Conservation (phyloP, 352 stramenopile genomes). For the Pythium monospermum region DNA sequence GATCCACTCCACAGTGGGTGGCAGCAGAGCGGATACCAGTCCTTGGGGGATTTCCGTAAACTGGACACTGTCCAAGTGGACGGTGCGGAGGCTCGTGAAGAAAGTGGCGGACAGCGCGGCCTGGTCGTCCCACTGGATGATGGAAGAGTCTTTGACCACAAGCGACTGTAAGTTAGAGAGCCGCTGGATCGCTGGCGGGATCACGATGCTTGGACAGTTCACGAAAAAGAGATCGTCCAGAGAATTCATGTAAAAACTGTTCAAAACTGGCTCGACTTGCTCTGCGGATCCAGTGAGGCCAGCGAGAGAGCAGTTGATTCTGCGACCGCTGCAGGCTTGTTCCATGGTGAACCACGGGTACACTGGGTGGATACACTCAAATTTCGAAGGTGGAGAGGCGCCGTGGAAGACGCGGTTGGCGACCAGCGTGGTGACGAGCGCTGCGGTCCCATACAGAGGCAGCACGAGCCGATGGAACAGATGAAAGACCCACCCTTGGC, state of each 20-base stretch:
- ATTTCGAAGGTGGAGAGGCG: too few relatives aligned
- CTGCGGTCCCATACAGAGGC: not conserved
- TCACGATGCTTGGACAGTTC: not conserved
- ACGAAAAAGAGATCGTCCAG: not conserved
- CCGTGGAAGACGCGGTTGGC: not conserved
- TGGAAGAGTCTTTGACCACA: not conserved
- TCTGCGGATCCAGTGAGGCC: not conserved
- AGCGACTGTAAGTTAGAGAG: not conserved
- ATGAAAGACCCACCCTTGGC: not conserved
- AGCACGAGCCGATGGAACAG: not conserved
- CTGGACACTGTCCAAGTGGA: not conserved
- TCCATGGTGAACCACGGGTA: conserved; percentile 12
- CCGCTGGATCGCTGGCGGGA: not conserved
- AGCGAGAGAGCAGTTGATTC: not conserved
- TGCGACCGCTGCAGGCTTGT: conserved; percentile 2
- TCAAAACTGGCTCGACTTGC: not conserved
- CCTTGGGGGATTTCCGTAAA: not conserved
- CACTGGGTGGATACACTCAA: conserved; percentile 11
- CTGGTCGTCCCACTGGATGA: not conserved
- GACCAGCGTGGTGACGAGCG: not conserved
- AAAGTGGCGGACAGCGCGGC: not conserved
- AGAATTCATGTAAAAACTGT: not conserved
- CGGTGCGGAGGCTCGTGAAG: not conserved
- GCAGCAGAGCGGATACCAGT: not conserved
- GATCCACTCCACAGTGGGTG: conserved; percentile 2